Evolutionary conservation across 139 green algal genomes (phyloP), one percentile per base, ranked within the genome.

Genomic region (Auxenochlorella pyrenoidosa): DNA sequence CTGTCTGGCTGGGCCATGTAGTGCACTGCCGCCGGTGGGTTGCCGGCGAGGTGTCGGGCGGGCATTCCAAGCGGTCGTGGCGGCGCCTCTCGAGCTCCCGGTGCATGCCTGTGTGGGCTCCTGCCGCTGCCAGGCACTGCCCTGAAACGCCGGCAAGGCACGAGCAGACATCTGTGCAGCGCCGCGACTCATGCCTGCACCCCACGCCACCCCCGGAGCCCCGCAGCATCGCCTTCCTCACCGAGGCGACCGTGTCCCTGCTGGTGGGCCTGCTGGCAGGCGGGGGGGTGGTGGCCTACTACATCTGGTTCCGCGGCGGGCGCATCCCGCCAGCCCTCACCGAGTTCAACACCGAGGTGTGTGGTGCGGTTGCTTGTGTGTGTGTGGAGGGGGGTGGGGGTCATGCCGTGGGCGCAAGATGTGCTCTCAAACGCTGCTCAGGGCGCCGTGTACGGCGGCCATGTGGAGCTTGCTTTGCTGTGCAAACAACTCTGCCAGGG

Each of bases 241-340:
- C 88, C 13, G 85, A 91, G 72, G 87, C 84, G 8, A 88, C 73
- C n/a, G 88, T 92, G 47, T 86, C 92, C 30, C 63, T 94, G 66
- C 36, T 92, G 22, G 47, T 92, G 32, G 92, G 92, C 6, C 68
- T 92, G 16, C 0, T 86, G 0, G 58, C 87, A 10, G 92, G 92
- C 34, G 81, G 88, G 19, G 59, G 86, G 24, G 44, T 90, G 10
- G 81, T 65, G 26, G 89, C 94, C 60, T 87, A 92, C 32, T 88
- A 75, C 30, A 71, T 92, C n/a, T 83, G 89, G 54, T 93, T 93
- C 76, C 89, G 92, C 59, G 90, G 91, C 41, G 73, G 89, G 15
- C 75, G 93, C 2, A 89, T 96, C 44, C 94, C 94, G 1, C 82
- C 89, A 26, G n/a, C 40, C 4, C 83, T 91, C n/a, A 65, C 84